Evolutionary conservation across 306 rosid species (phyloP).

Genomic region (Crataegus laevigata): DNA sequence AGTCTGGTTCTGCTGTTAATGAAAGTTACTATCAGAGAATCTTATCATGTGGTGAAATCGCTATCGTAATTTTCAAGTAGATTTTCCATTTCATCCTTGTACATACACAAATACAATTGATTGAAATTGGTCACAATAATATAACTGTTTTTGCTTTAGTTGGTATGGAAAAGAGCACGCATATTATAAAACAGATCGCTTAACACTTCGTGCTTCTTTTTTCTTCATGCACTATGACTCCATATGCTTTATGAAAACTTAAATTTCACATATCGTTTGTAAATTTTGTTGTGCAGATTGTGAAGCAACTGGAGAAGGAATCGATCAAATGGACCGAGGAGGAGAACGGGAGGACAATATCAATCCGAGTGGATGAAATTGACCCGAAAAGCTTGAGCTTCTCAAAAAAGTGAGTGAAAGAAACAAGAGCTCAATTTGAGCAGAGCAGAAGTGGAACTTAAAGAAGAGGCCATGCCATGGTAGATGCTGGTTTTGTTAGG

Average conservation of each 20-base stretch:
- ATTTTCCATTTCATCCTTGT: not conserved
- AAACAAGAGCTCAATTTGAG: not conserved
- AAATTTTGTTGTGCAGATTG: slow-evolving; percentile 13
- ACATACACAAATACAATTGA: not conserved
- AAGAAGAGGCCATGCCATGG: not conserved
- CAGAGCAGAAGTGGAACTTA: not conserved
- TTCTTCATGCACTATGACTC: not conserved
- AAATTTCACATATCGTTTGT: not conserved
- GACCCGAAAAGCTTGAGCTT: slow-evolving; percentile 23
- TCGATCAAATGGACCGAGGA: slow-evolving; percentile 32
- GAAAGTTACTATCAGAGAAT: not conserved
- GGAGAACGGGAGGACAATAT: slow-evolving; percentile 17
- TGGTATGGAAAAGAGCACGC: no score
- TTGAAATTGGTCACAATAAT: not conserved
- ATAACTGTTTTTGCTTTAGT: no score
- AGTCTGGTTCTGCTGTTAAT: not conserved
- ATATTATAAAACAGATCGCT: no score
- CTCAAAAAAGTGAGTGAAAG: not conserved
- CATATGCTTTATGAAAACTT: not conserved
- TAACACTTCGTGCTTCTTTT: not conserved
- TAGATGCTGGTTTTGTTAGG: not conserved
- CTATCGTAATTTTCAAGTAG: not conserved
- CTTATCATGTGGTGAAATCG: not conserved
- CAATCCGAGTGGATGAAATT: slow-evolving; percentile 14
- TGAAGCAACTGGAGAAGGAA: slow-evolving; percentile 29